Percentiles rank a stretch among this genome's conserved stretches.
Evolutionary conservation across 495 filamentous ascomycete genomes (phyloP).

Genomic region (Trichoderma reesei): DNA sequence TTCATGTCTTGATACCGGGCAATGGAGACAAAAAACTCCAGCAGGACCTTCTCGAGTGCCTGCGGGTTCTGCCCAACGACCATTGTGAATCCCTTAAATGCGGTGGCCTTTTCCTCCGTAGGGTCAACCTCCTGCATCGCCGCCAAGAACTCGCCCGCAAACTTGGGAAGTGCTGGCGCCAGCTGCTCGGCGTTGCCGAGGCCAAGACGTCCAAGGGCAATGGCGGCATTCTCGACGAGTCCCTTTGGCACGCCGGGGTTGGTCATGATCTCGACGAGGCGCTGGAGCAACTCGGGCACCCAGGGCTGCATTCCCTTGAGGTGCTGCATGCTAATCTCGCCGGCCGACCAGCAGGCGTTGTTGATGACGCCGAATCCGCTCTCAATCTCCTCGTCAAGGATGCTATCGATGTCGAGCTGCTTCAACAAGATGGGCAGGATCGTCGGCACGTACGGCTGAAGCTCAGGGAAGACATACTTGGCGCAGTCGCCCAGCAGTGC

Average conservation of each 20-base stretch:
- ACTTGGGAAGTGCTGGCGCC: constrained; percentile 70
- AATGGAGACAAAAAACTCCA: constrained; percentile 77
- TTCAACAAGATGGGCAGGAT: constrained; percentile 73
- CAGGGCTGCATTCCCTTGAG: constrained; percentile 63
- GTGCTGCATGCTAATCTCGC: constrained; percentile 83
- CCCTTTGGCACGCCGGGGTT: constrained; percentile 81
- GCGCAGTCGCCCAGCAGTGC: constrained; percentile 93
- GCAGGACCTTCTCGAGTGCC: constrained; percentile 78
- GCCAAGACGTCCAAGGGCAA: constrained; percentile 83
- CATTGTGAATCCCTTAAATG: constrained; percentile 79
- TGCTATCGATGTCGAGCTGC: constrained; percentile 73
- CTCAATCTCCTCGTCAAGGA: constrained; percentile 62
- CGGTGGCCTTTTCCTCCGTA: constrained; percentile 90
- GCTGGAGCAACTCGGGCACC: constrained; percentile 63
- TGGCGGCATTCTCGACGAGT: constrained; percentile 89
- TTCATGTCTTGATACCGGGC: constrained; percentile 58
- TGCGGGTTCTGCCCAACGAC: constrained; percentile 80
- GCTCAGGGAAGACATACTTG: constrained; percentile 82
- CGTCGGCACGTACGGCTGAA: constrained; percentile 60
- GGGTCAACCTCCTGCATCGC: constrained; percentile 77
- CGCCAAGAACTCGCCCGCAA: constrained; percentile 70
- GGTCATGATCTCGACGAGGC: constrained; percentile 66
- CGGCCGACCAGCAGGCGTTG: constrained; percentile 96
- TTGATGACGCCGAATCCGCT: constrained; percentile 86
- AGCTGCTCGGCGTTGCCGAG: constrained; percentile 68